phyloP scores from a whole-genome alignment of 1,284 basidiomycete species.

The Cutaneotrichosporon sp. region DNA sequence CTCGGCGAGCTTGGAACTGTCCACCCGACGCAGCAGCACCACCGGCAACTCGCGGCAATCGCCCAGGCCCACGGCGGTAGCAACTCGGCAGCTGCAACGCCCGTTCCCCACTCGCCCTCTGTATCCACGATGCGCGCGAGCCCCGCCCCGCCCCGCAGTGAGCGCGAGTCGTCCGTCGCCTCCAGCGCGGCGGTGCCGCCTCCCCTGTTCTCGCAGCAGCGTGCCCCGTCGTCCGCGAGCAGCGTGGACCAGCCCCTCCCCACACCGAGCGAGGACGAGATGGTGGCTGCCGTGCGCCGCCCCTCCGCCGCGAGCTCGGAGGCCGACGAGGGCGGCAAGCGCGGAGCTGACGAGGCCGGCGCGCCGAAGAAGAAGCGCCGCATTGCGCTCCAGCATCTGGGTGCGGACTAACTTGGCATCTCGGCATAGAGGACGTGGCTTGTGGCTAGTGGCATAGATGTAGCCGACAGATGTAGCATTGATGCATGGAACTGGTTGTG shows the following conservation, averaged over 20 bases:
- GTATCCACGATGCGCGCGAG: slow-evolving; percentile 53
- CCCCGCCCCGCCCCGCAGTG: slow-evolving; percentile 39
- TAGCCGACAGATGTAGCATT: neutral
- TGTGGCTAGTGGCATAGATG: neutral
- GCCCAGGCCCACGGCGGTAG: slow-evolving; percentile 67
- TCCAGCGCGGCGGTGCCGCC: slow-evolving; percentile 28
- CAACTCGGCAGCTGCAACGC: slow-evolving; percentile 30
- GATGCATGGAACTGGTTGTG: neutral
- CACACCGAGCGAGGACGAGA: slow-evolving; percentile 42
- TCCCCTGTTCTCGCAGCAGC: slow-evolving; percentile 24
- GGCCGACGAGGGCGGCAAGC: neutral
- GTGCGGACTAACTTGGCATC: slow-evolving; percentile 18
- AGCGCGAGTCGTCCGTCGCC: slow-evolving; percentile 46
- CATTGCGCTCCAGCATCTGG: slow-evolving; percentile 68
- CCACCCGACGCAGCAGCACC: slow-evolving; percentile 82
- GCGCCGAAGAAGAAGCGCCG: slow-evolving; percentile 79
- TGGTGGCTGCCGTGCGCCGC: slow-evolving; percentile 22
- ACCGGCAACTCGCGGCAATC: slow-evolving; percentile 80
- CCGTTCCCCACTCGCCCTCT: slow-evolving; percentile 56
- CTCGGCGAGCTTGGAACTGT: slow-evolving; percentile 85
- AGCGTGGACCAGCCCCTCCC: slow-evolving; percentile 36
- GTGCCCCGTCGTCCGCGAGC: slow-evolving; percentile 30
- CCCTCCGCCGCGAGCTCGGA: slow-evolving; percentile 21
- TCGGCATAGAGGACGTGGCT: neutral
- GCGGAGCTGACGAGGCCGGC: slow-evolving; percentile 5